phyloP scores from a whole-genome alignment of 768 basidiomycete species.

The Russula dissimulans region DNA sequence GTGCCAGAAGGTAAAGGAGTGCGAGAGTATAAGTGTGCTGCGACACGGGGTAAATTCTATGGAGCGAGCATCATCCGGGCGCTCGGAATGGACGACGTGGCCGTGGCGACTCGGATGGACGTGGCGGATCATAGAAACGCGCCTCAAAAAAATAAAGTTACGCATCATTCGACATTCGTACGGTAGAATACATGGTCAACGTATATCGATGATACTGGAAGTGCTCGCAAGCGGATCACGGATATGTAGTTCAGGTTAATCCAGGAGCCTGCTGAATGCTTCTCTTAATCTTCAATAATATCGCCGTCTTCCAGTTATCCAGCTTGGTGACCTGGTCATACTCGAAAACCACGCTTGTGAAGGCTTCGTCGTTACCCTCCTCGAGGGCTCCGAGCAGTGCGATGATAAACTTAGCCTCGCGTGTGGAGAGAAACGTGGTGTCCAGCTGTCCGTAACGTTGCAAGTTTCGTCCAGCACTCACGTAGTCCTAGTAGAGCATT shows the following conservation, averaged over 20 bases:
- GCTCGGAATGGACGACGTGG: constrained; percentile 1
- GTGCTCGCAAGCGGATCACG: neutral
- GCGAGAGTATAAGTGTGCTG: neutral
- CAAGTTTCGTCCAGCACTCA: constrained; percentile 75
- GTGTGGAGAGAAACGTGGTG: constrained; percentile 73
- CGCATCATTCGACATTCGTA: constrained; percentile 4
- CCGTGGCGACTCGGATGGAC: neutral
- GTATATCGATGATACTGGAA: neutral
- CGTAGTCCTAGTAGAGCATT: constrained; percentile 54
- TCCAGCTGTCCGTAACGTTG: constrained; percentile 74
- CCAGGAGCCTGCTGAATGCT: constrained; percentile 51
- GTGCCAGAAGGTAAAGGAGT: neutral
- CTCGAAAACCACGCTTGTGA: constrained; percentile 79
- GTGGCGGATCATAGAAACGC: too few relatives aligned
- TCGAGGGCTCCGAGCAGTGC: constrained; percentile 72
- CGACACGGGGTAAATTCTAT: neutral
- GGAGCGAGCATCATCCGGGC: constrained; percentile 1
- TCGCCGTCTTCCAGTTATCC: constrained; percentile 92
- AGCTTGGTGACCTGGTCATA: constrained; percentile 88
- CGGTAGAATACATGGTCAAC: neutral
- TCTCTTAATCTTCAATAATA: constrained; percentile 86
- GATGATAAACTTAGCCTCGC: constrained; percentile 84
- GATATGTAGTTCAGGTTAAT: constrained; percentile 18
- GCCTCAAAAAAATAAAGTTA: neutral
- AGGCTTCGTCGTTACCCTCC: constrained; percentile 58